Conservation (phyloP, 768 basidiomycete species). For the Daedalea quercina region DNA sequence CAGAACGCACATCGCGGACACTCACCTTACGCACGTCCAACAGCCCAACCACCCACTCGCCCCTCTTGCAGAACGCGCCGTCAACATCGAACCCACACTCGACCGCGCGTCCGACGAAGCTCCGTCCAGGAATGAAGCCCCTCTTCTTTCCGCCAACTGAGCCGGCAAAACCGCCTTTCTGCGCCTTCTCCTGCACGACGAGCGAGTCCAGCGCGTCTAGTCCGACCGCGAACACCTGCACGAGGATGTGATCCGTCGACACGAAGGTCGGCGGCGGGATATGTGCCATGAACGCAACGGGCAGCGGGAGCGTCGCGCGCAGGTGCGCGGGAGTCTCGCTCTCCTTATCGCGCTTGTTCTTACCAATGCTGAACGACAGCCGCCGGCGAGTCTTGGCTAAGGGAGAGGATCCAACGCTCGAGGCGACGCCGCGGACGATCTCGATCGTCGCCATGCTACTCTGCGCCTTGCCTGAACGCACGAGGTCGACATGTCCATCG, state of each 20-base stretch:
- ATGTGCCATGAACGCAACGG: slow-evolving; percentile 26
- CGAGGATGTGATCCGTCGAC: slow-evolving; percentile 59
- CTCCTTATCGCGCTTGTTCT: slow-evolving; percentile 6
- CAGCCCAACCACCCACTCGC: slow-evolving; percentile 85
- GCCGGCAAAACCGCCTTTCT: slow-evolving; percentile 15
- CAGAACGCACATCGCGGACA: no score
- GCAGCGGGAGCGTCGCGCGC: slow-evolving; percentile 16
- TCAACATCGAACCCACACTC: slow-evolving; percentile 79
- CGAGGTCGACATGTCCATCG: slow-evolving; percentile 62
- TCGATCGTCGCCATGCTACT: slow-evolving; percentile 88
- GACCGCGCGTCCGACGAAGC: slow-evolving; percentile 78
- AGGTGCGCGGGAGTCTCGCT: slow-evolving; percentile 20
- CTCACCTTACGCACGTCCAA: slow-evolving; percentile 75
- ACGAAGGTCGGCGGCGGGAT: slow-evolving; percentile 67
- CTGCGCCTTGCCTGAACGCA: slow-evolving; percentile 72
- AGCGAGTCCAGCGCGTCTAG: slow-evolving; percentile 69
- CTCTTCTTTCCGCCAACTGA: slow-evolving; percentile 13
- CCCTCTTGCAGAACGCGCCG: slow-evolving; percentile 51
- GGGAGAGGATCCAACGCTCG: slow-evolving; percentile 4
- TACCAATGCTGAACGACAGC: slow-evolving; percentile 13
- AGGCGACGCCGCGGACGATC: slow-evolving; percentile 49
- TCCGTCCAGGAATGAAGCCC: slow-evolving; percentile 82
- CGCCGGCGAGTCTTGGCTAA: slow-evolving; percentile 7
- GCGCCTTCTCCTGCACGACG: slow-evolving; percentile 45
- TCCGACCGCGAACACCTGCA: slow-evolving; percentile 89